A percentile compares a stretch with the other conserved stretches of the same genome.
Evolutionary conservation across 768 basidiomycete genomes (phyloP).

Genomic region (Psilocybe tampanensis): DNA sequence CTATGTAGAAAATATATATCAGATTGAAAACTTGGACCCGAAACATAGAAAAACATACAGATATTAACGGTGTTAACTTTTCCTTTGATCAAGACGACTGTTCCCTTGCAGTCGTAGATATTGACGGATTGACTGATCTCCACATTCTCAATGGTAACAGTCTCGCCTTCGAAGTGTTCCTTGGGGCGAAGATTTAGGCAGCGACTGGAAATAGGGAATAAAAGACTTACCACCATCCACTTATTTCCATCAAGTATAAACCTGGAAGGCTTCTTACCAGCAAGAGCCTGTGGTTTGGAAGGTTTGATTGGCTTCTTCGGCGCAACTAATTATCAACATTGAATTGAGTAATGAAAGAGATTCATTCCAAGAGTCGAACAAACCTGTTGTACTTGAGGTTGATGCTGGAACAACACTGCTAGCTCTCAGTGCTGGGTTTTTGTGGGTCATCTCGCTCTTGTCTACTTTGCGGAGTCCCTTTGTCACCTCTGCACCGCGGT

Average conservation of each 20-base stretch:
- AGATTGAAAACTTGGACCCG: not conserved
- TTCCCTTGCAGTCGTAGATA: constrained; percentile 88
- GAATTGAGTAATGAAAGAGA: not conserved
- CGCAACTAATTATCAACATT: constrained; percentile 21
- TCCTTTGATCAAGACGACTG: constrained; percentile 81
- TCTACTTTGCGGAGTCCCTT: constrained; percentile 92
- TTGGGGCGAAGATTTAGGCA: constrained; percentile 28
- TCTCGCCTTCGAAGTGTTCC: constrained; percentile 93
- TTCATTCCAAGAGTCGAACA: constrained; percentile 3
- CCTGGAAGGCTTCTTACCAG: constrained; percentile 91
- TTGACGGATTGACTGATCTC: constrained; percentile 86
- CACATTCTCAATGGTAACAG: constrained; percentile 72
- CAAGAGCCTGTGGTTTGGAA: constrained; percentile 79
- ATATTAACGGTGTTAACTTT: constrained; percentile 95
- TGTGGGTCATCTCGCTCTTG: constrained; percentile 97
- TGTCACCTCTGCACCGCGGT: constrained; percentile 88
- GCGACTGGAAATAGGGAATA: not conserved
- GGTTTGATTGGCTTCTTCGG: constrained; percentile 77
- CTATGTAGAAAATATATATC: constrained; percentile 40
- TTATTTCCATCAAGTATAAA: constrained; percentile 90
- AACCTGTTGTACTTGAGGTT: constrained; percentile 32
- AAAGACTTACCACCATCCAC: constrained; percentile 79
- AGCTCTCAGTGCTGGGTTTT: constrained; percentile 89
- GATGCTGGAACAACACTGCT: constrained; percentile 47
- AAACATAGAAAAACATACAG: constrained; percentile 47